Base-by-base conservation (phyloP, 2,329 filamentous ascomycete genomes). In the Talaromyces sp. region DNA sequence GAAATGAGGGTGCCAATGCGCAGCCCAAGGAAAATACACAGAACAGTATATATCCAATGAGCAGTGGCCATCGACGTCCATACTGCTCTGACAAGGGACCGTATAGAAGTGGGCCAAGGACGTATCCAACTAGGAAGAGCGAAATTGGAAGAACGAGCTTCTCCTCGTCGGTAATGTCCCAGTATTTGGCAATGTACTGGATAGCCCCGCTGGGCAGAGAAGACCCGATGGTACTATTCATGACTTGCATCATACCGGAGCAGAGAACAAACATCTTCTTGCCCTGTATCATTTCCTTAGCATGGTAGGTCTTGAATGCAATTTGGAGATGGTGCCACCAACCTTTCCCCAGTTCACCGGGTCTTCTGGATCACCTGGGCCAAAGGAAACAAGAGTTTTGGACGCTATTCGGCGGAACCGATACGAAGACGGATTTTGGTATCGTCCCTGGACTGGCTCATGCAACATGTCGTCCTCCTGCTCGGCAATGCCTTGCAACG, bases 41-140 rank as follows among this genome's bases (percentile, higher is more conserved):
- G 59, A 75, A 79, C 1, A 73, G 64, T 12, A 72, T n/a, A 63
- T 85, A 86, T 0, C 83, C 80, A 2, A 70, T 72, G 0, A 86
- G 71, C 64, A 86, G 65, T 3, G 79, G 73, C 1, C 66, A 65
- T 61, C 72, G 74, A 11, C 79, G 73, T 0, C 79, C 78, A 59
- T 73, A 72, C 32, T 76, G 67, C 54, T 81, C 79, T 1, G 75
- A 77, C 12, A 79, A 66, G 0, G 79, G 78, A 0, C 75, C 77
- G 58, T 74, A 79, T 3, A 80, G 52, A 10, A 79, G 68, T 0
- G 79, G 78, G 0, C 77, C 79, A 27, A 79, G 55, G 48, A 75
- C 71, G 58, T 77, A 78, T 12, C 75, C 75, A 10, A 76, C 67
- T 0, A 78, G 66, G 59, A 75, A 78, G 19, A 75, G 65, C 2